Evolutionary conservation across 345 rosid species (phyloP).

Genomic region (Angophora floribunda): DNA sequence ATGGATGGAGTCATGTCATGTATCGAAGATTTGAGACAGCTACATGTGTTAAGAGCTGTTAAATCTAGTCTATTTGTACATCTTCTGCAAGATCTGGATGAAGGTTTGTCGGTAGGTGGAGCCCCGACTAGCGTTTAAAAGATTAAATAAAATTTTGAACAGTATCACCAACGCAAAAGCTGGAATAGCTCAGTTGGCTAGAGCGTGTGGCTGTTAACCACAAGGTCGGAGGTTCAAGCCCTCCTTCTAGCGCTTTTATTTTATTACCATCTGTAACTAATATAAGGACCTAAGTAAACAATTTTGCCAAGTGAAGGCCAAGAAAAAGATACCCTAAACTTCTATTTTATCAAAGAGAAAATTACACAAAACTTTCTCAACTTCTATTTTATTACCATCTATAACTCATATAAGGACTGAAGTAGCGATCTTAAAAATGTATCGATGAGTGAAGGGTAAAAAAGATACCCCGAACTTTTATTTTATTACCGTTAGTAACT

Average conservation of each 20-base stretch:
- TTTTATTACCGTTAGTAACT: too few species aligned
- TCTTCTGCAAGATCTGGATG: background rate
- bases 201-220: constrained; percentile 70
- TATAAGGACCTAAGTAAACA: too few species aligned
- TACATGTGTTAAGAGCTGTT: background rate
- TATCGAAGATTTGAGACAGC: background rate
- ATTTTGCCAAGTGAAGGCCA: too few species aligned
- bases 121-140: accelerated
- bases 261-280: too few species aligned
- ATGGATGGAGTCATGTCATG: background rate
- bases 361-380: too few species aligned
- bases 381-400: background rate
- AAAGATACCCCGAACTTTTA: too few species aligned
- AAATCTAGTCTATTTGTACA: background rate
- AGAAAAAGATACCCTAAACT: too few species aligned
- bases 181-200: constrained; percentile 57
- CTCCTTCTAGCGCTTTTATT: constrained; percentile 27
- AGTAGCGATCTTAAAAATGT: too few species aligned
- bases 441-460: too few species aligned
- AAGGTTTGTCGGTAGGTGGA: background rate
- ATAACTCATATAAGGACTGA: background rate
- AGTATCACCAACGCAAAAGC: background rate
- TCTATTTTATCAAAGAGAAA: too few species aligned
- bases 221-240: constrained; percentile 62
- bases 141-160: background rate